Evolutionary conservation across 441 rosid genomes (phyloP).

Genomic region (Corymbia calophylla): DNA sequence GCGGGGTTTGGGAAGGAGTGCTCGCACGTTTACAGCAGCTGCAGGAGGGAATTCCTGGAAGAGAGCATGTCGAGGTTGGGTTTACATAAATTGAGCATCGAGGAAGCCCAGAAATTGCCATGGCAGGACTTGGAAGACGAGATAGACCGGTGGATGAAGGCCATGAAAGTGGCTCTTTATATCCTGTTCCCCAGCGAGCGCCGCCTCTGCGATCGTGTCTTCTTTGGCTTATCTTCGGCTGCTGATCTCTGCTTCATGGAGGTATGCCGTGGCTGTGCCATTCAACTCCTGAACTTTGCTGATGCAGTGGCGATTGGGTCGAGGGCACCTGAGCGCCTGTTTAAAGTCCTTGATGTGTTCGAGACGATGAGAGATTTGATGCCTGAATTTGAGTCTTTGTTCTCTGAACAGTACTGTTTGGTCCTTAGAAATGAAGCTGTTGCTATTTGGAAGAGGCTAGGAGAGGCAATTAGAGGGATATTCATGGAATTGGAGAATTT

Average conservation of each 20-base stretch:
- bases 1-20: constrained; percentile 75
- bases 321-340: constrained; percentile 81
- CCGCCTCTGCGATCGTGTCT: constrained; percentile 82
- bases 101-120: constrained; percentile 70
- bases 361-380: constrained; percentile 78
- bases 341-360: constrained; percentile 76
- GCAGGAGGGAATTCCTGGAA: constrained; percentile 77
- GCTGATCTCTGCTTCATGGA: constrained; percentile 91
- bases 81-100: constrained; percentile 66
- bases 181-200: constrained; percentile 91
- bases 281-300: constrained; percentile 73
- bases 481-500: constrained; percentile 93
- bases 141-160: constrained; percentile 87
- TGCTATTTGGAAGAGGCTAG: constrained; percentile 67
- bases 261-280: constrained; percentile 68
- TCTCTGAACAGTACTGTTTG: constrained; percentile 71
- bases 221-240: constrained; percentile 57
- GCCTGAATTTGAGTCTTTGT: constrained; percentile 67
- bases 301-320: constrained; percentile 76
- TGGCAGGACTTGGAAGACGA: constrained; percentile 84
- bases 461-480: constrained; percentile 75
- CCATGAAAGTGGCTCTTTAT: constrained; percentile 60
- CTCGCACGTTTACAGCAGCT: constrained; percentile 73
- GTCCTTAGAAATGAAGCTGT: constrained; percentile 69
- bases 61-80: constrained; percentile 92